Evolutionary conservation across 139 green algal species (phyloP).

Genomic region (Haematococcus sp.): DNA sequence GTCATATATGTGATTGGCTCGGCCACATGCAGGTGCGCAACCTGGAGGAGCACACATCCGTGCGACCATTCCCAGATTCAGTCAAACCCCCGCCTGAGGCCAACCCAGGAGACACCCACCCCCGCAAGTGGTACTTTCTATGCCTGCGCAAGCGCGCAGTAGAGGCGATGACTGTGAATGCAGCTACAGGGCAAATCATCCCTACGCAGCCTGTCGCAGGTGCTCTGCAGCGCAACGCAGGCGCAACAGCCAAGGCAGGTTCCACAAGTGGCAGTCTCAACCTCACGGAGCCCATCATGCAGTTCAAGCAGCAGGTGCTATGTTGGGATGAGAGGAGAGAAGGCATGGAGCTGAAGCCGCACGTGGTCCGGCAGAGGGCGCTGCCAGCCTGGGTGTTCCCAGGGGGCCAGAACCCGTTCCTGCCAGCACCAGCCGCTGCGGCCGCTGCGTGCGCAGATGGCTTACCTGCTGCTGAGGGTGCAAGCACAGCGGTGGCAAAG

Average conservation of each 20-base stretch:
- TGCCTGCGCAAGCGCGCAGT: slow-evolving; percentile 24
- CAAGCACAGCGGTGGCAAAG: neutral
- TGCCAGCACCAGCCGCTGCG: neutral
- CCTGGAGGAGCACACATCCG: slow-evolving; percentile 62
- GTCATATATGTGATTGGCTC: neutral
- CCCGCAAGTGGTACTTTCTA: slow-evolving; percentile 27
- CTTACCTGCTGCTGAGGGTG: neutral
- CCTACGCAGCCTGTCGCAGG: neutral
- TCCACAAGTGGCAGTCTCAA: neutral
- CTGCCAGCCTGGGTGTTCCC: slow-evolving; percentile 20
- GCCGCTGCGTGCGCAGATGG: neutral
- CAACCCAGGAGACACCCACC: neutral
- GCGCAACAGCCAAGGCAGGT: neutral
- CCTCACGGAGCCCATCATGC: slow-evolving; percentile 9
- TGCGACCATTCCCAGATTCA: slow-evolving; percentile 68
- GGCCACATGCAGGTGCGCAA: slow-evolving; percentile 6
- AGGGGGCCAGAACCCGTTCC: slow-evolving; percentile 8
- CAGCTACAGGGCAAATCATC: neutral
- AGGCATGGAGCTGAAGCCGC: slow-evolving; percentile 33
- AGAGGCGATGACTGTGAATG: neutral
- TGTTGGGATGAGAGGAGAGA: slow-evolving; percentile 9
- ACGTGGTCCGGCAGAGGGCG: slow-evolving; percentile 3
- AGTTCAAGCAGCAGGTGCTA: slow-evolving; percentile 20
- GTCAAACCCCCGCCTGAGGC: slow-evolving; percentile 17
- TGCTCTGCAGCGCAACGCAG: slow-evolving; percentile 10